Percentiles rank a stretch among this genome's conserved stretches.
Conservation (phyloP, 345 rosid species). For the Triadica sebifera region DNA sequence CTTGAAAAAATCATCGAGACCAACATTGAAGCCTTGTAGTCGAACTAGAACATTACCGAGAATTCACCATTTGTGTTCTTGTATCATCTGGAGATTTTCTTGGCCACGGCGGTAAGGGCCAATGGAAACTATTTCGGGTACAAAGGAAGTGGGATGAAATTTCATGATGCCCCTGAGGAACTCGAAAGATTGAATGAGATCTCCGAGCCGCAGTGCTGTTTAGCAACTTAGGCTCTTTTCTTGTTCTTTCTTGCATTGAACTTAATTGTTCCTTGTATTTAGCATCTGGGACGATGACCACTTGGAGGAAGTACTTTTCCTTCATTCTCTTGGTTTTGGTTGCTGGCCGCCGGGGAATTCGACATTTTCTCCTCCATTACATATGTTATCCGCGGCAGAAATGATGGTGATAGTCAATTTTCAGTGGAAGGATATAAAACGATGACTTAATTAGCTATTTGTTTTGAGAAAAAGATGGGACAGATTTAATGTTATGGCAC, state of each 20-base stretch:
- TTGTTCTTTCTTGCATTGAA: constrained; percentile 18
- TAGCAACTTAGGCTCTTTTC: constrained; percentile 24
- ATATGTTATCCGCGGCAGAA: no score
- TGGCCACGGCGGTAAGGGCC: neutral
- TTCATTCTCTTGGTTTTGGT: neutral
- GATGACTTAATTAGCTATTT: no score
- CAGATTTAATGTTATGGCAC: no score
- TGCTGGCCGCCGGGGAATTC: neutral
- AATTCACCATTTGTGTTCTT: neutral
- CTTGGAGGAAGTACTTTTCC: neutral
- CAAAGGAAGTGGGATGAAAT: neutral
- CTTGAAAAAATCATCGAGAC: neutral
- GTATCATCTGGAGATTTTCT: neutral
- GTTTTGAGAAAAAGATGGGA: no score
- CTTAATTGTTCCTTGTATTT: constrained; percentile 13
- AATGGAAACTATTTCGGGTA: neutral
- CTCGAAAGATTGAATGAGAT: constrained; percentile 49
- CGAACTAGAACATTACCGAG: neutral
- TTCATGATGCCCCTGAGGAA: constrained; percentile 6
- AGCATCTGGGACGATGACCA: neutral
- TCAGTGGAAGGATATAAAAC: no score
- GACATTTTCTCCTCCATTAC: no score
- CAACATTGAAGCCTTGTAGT: neutral
- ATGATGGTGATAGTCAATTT: no score
- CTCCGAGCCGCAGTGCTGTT: constrained; percentile 32